Evolutionary conservation across 768 basidiomycete species (phyloP).

Genomic region (Xerocomellus amylosporus): DNA sequence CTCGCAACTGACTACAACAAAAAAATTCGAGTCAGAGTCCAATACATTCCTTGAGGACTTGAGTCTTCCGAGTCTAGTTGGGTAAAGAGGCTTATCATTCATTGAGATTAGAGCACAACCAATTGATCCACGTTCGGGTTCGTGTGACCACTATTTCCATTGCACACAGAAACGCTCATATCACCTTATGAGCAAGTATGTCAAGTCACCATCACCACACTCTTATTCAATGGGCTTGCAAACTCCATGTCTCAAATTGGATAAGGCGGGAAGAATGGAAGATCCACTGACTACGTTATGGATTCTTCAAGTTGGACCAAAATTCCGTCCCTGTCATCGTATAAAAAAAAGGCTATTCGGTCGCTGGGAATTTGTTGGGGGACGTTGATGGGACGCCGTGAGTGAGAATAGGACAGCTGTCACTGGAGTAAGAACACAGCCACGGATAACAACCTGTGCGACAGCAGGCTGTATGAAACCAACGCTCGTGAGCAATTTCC

Average conservation of each 20-base stretch:
- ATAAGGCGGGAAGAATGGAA: not conserved
- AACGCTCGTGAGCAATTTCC: constrained; percentile 23
- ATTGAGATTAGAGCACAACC: not conserved
- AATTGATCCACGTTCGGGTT: constrained; percentile 2
- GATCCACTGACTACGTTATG: not conserved
- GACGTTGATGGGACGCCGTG: not conserved
- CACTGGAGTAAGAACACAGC: constrained; percentile 5
- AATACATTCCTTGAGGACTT: not conserved
- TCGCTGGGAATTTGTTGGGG: not conserved
- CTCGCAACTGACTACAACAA: not conserved
- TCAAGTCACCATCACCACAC: constrained; percentile 6
- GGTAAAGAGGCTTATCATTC: not conserved
- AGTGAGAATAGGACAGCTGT: not conserved
- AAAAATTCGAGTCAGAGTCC: not conserved
- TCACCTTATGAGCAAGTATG: constrained; percentile 2
- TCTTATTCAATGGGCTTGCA: not conserved
- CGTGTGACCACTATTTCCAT: constrained; percentile 9
- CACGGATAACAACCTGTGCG: constrained; percentile 3
- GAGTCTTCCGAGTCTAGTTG: not conserved
- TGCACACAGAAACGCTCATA: constrained; percentile 8
- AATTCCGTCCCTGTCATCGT: not conserved
- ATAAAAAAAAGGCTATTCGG: not conserved
- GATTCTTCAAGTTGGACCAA: not conserved
- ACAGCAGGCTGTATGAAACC: constrained; percentile 14
- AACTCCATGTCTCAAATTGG: not conserved